Percentiles rank a stretch among this genome's conserved stretches.
phyloP scores from a whole-genome alignment of 345 rosid genomes.

The Murraya paniculata region DNA sequence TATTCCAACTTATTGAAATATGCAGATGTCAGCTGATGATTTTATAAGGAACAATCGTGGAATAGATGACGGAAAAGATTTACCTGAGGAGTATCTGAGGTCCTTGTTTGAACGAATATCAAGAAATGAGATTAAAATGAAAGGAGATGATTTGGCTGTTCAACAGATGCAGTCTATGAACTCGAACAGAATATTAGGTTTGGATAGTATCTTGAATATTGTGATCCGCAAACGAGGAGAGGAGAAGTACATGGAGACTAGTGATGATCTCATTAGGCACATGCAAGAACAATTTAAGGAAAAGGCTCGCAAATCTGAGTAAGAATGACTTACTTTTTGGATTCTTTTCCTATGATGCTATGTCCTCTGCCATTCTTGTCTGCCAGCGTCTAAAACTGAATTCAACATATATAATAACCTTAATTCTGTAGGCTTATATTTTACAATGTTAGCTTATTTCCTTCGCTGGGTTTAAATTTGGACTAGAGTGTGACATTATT shows the following conservation, averaged over 20 bases:
- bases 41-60: conserved; percentile 97
- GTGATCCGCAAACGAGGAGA: conserved; percentile 94
- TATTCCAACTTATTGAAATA: conserved; percentile 19
- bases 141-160: conserved; percentile 74
- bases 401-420: not conserved
- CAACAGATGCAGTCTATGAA: conserved; percentile 81
- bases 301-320: conserved; percentile 98
- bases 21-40: conserved; percentile 98
- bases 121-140: conserved; percentile 97
- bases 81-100: conserved; percentile 87
- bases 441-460: not conserved
- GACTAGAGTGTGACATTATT: not conserved
- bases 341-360: conserved; percentile 1
- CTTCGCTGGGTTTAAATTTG: not conserved
- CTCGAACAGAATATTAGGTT: conserved; percentile 79
- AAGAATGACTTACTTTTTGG: conserved; percentile 38
- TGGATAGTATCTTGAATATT: conserved; percentile 91
- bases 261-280: conserved; percentile 94
- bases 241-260: conserved; percentile 74
- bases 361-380: conserved; percentile 10
- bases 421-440: not conserved
- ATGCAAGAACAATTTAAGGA: conserved; percentile 99
- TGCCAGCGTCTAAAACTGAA: conserved; percentile 12
- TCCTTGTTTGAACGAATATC: conserved; percentile 90
- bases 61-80: conserved; percentile 97